Evolutionary conservation across 2,329 filamentous ascomycete genomes (phyloP).

Genomic region (Colletotrichum gigasporum): DNA sequence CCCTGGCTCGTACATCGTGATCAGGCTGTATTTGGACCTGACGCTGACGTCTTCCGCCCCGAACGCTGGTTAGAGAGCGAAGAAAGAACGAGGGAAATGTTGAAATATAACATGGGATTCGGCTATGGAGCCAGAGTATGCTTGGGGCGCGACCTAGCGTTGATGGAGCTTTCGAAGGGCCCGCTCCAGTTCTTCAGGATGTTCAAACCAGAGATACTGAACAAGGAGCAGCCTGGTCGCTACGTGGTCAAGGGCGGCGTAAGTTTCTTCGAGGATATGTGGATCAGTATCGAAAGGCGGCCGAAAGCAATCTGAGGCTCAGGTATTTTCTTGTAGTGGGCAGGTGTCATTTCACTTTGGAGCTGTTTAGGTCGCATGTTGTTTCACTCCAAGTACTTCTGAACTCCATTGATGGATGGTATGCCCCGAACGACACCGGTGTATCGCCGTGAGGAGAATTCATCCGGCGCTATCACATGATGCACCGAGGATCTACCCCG

Average conservation of each 20-base stretch:
- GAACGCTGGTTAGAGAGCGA: constrained; percentile 58
- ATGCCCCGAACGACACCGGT: too few relatives aligned
- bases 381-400: too few relatives aligned
- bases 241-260: constrained; percentile 53
- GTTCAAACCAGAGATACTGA: constrained; percentile 43
- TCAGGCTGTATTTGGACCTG: constrained; percentile 47
- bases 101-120: constrained; percentile 59
- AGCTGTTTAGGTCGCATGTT: too few relatives aligned
- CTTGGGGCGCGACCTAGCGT: constrained; percentile 58
- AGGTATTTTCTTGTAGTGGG: neutral
- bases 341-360: too few relatives aligned
- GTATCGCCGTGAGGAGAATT: too few relatives aligned
- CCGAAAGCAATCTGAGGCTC: constrained; percentile 10
- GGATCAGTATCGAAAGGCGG: constrained; percentile 41
- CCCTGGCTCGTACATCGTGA: constrained; percentile 50
- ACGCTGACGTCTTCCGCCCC: constrained; percentile 55
- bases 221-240: constrained; percentile 40
- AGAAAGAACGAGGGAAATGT: constrained; percentile 48
- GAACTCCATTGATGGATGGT: too few relatives aligned
- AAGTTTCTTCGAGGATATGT: constrained; percentile 51
- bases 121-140: constrained; percentile 59
- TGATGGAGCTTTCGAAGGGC: constrained; percentile 62
- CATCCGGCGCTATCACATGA: too few relatives aligned
- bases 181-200: constrained; percentile 51
- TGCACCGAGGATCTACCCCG: too few relatives aligned